These are phyloP conservation scores for Pochonia chlamydosporia DNA, from an alignment of 2,329 filamentous ascomycete genomes.

Conservation along the genomic window DNA sequence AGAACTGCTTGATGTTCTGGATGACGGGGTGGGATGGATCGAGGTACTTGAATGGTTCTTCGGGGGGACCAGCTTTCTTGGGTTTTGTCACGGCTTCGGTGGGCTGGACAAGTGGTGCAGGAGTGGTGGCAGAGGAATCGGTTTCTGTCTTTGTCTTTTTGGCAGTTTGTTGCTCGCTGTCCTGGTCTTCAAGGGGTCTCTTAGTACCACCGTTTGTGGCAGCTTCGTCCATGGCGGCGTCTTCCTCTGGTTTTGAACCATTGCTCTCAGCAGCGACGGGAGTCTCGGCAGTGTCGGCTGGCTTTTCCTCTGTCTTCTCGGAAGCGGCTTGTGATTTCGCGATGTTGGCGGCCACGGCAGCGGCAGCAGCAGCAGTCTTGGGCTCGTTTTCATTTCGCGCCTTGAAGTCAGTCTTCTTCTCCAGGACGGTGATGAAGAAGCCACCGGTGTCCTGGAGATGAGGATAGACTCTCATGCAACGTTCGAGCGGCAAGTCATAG, in stretches of 20 bases:
- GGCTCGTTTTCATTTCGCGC: conserved; percentile 62
- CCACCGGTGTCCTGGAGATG: conserved; percentile 94
- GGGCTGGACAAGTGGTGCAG: conserved; percentile 9
- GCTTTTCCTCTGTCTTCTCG: conserved; percentile 20
- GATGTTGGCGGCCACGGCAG: conserved; percentile 3
- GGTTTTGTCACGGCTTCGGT: conserved; percentile 25
- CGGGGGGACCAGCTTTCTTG: conserved; percentile 51
- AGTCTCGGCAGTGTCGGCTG: conserved; percentile 13
- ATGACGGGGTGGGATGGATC: conserved; percentile 69
- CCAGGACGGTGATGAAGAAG: conserved; percentile 93
- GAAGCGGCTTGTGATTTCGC: conserved; percentile 19
- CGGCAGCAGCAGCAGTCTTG: conserved; percentile 23
- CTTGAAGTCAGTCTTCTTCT: conserved; percentile 84
- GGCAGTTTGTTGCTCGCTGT: conserved; percentile 31
- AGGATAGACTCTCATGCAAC: conserved; percentile 90
- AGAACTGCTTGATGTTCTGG: conserved; percentile 73
- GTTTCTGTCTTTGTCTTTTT: conserved; percentile 44
- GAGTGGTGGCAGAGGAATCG: conserved; percentile 12
- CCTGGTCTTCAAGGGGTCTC: conserved; percentile 28
- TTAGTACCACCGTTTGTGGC: conserved; percentile 25
- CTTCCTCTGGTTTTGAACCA: conserved; percentile 23
- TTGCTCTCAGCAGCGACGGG: conserved; percentile 21
- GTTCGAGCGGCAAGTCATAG: conserved; percentile 69
- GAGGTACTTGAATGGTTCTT: conserved; percentile 95
- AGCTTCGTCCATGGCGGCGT: conserved; percentile 23